Percentiles rank a stretch among this genome's conserved stretches.
Evolutionary conservation across 2,329 filamentous ascomycete genomes (phyloP).

Genomic region (Hypoxylon sp.): DNA sequence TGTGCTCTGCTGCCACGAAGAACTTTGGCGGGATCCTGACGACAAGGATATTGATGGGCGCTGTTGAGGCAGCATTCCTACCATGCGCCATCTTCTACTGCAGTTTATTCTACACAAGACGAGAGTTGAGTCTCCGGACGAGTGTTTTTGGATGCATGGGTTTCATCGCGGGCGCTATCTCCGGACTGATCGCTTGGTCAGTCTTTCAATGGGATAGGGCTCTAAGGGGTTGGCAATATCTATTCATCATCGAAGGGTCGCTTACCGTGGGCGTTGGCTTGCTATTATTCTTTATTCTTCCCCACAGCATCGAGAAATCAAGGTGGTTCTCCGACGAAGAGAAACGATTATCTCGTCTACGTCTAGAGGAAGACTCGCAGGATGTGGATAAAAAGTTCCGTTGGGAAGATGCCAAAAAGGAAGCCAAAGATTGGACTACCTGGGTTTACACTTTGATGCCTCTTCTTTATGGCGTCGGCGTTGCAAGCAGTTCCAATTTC

Average conservation of each 20-base stretch:
- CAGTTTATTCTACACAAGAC: constrained; percentile 40
- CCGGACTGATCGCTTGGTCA: constrained; percentile 38
- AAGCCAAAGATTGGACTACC: constrained; percentile 14
- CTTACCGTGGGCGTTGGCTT: constrained; percentile 31
- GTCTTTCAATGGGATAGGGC: constrained; percentile 38
- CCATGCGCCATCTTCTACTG: constrained; percentile 42
- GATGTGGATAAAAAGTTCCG: constrained; percentile 25
- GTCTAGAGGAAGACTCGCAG: constrained; percentile 18
- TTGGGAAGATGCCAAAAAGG: constrained; percentile 15
- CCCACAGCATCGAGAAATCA: constrained; percentile 20
- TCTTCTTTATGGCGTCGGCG: constrained; percentile 30
- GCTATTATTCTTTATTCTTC: constrained; percentile 31
- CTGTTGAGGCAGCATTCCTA: constrained; percentile 42
- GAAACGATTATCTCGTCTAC: constrained; percentile 5
- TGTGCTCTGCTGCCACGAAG: constrained; percentile 35
- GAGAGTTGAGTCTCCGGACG: constrained; percentile 31
- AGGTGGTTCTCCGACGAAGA: constrained; percentile 21
- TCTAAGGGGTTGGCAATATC: constrained; percentile 25
- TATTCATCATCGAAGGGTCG: constrained; percentile 41
- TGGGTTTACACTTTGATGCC: constrained; percentile 30
- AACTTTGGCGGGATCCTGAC: constrained; percentile 39
- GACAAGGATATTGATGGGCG: constrained; percentile 38
- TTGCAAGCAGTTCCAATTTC: constrained; percentile 29
- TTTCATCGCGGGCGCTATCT: constrained; percentile 37
- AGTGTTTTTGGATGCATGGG: constrained; percentile 35